Percentiles rank a stretch among this genome's conserved stretches.
These are phyloP conservation scores for Euphrasia arctica DNA, from an alignment of 305 asterid species.

Conservation along the genomic window DNA sequence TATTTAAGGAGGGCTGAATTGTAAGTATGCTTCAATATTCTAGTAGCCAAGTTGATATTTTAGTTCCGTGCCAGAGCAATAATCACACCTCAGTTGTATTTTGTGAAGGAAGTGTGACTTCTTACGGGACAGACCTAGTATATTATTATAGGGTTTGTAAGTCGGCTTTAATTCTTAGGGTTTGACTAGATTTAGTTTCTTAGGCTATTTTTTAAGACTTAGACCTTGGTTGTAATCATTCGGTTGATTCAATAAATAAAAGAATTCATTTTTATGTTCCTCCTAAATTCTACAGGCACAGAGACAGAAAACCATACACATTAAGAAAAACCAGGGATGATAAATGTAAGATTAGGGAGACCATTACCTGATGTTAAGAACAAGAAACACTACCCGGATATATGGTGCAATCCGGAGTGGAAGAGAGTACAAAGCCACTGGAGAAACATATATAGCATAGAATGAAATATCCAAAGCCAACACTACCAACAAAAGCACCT, in stretches of 20 bases:
- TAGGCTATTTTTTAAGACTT: too few species aligned
- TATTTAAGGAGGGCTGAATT: too few species aligned
- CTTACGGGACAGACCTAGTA: too few species aligned
- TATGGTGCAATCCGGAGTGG: constrained; percentile 92
- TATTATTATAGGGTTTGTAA: not conserved
- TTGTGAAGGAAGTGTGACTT: too few species aligned
- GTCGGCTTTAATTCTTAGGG: not conserved
- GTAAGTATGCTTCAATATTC: too few species aligned
- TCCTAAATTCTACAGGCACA: too few species aligned
- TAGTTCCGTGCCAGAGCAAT: not conserved
- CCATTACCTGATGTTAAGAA: constrained; percentile 68
- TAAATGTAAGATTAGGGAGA: constrained; percentile 15
- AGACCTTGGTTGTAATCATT: too few species aligned
- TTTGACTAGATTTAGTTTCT: too few species aligned
- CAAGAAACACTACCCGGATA: constrained; percentile 70
- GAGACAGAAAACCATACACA: not conserved
- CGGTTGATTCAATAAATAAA: too few species aligned
- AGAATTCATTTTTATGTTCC: too few species aligned
- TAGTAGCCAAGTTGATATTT: too few species aligned
- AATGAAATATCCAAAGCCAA: constrained; percentile 65
- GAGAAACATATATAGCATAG: constrained; percentile 61
- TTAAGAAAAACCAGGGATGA: constrained; percentile 1
- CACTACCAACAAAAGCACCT: constrained; percentile 65
- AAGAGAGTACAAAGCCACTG: constrained; percentile 57
- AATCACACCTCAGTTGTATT: too few species aligned